Conservation (phyloP, 352 stramenopile genomes). For the Phytophthora cactorum region DNA sequence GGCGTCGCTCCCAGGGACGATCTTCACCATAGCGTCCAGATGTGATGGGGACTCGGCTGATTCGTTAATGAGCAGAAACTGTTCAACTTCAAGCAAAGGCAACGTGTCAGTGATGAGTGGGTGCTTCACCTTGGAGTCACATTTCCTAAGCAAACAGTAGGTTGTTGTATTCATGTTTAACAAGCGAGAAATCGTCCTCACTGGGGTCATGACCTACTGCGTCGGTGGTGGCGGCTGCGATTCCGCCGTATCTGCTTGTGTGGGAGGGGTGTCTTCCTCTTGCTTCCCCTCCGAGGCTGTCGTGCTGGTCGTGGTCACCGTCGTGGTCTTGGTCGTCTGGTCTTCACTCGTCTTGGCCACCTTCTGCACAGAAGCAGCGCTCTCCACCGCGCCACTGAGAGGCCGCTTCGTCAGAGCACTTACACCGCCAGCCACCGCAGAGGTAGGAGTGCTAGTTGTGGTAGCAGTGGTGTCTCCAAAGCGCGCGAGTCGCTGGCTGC, state of each 20-base stretch:
- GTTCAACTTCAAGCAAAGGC: conserved; percentile 14
- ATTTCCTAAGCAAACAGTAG: conserved; percentile 15
- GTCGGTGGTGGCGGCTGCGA: conserved; percentile 28
- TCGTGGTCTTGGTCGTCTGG: conserved; percentile 35
- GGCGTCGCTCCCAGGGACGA: conserved; percentile 69
- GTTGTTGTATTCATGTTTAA: conserved; percentile 36
- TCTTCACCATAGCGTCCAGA: conserved; percentile 41
- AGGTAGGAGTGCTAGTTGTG: conserved; percentile 8
- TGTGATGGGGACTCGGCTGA: conserved; percentile 9
- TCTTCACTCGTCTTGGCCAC: conserved; percentile 50
- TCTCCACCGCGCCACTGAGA: conserved; percentile 36
- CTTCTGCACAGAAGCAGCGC: conserved; percentile 38
- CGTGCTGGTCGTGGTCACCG: conserved; percentile 23
- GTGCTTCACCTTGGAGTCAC: not conserved
- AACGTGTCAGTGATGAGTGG: conserved; percentile 7
- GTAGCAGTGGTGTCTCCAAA: conserved; percentile 36
- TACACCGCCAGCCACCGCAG: conserved; percentile 4
- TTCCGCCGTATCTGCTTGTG: conserved; percentile 27
- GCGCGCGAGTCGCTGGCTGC: conserved; percentile 57
- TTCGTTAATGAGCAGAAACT: conserved; percentile 5
- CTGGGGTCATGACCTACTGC: conserved; percentile 19
- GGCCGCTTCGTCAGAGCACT: conserved; percentile 45
- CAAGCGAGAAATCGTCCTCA: conserved; percentile 13
- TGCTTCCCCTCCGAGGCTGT: conserved; percentile 37
- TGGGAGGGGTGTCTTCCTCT: conserved; percentile 36